These are phyloP conservation scores for Chaetomium olivaceum DNA, from an alignment of 2,329 filamentous ascomycete species.

Conservation along the genomic window DNA sequence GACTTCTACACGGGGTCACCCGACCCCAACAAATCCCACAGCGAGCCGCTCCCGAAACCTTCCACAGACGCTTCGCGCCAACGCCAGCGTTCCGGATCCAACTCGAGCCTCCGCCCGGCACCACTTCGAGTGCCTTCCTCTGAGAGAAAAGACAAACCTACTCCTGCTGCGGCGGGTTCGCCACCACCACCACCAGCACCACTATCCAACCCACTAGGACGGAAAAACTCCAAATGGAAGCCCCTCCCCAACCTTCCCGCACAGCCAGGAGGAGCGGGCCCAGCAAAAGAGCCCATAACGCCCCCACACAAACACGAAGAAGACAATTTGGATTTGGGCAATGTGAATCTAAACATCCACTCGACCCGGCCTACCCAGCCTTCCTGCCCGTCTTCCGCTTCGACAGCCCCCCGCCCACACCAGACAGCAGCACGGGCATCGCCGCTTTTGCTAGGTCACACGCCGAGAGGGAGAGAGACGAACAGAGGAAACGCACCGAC, in stretches of 20 bases:
- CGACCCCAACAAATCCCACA: conserved; percentile 1
- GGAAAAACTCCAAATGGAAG: conserved; percentile 31
- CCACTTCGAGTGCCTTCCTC: conserved; percentile 27
- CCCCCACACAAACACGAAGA: neutral
- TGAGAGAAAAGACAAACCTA: conserved; percentile 1
- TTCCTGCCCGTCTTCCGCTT: conserved; percentile 4
- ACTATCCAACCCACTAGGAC: conserved; percentile 10
- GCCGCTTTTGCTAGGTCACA: neutral
- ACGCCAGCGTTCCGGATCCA: conserved; percentile 8
- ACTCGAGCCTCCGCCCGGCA: conserved; percentile 22
- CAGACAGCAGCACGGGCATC: conserved; percentile 22
- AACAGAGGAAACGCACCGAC: neutral
- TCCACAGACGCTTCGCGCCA: neutral
- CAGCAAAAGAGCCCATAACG: neutral
- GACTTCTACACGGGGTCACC: conserved; percentile 28
- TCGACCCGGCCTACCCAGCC: neutral
- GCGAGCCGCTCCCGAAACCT: neutral
- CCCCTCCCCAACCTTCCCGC: conserved; percentile 27
- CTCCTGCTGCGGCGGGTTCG: neutral
- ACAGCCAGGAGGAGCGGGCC: neutral
- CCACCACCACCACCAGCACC: neutral
- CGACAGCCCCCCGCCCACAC: conserved; percentile 27
- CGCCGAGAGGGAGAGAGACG: neutral
- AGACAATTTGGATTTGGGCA: too few relatives aligned
- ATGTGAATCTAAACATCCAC: too few relatives aligned